These are phyloP conservation scores for Saccharomyces hybrid DNA, from an alignment of 1,139 yeast species.

Conservation along the genomic window DNA sequence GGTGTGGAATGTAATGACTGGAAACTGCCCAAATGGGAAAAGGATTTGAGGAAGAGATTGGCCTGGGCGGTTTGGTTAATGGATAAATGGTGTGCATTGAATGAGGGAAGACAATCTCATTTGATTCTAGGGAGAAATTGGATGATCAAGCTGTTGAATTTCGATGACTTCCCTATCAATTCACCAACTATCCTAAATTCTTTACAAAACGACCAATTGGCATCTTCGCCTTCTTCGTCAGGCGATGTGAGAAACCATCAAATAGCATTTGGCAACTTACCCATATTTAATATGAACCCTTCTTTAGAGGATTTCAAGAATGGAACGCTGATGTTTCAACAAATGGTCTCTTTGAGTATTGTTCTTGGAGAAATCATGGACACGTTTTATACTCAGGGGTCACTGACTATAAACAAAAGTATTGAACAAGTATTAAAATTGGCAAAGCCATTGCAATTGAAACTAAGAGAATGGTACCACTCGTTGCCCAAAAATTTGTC, in stretches of 20 bases:
- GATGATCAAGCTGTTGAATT: conserved; percentile 54
- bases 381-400: conserved; percentile 60
- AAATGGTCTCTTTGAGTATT: conserved; percentile 58
- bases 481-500: conserved; percentile 63
- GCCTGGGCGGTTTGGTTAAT: conserved; percentile 93
- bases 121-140: conserved; percentile 55
- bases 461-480: conserved; percentile 77
- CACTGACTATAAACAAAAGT: conserved; percentile 47
- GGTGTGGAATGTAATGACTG: conserved; percentile 81
- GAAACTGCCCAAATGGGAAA: conserved; percentile 90
- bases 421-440: conserved; percentile 58
- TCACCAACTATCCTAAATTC: conserved; percentile 23
- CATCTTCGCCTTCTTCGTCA: background rate
- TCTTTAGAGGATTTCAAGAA: conserved; percentile 53
- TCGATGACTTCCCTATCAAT: conserved; percentile 66
- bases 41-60: conserved; percentile 70
- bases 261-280: conserved; percentile 10
- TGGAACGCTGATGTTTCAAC: conserved; percentile 64
- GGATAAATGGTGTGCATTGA: conserved; percentile 78
- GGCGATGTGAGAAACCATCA: background rate
- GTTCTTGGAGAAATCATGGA: conserved; percentile 67
- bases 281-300: conserved; percentile 25
- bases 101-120: conserved; percentile 77
- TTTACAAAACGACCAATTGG: background rate
- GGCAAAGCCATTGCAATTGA: conserved; percentile 81